Base-by-base conservation (phyloP, 768 basidiomycete species). In the Asterophora lycoperdoides region DNA sequence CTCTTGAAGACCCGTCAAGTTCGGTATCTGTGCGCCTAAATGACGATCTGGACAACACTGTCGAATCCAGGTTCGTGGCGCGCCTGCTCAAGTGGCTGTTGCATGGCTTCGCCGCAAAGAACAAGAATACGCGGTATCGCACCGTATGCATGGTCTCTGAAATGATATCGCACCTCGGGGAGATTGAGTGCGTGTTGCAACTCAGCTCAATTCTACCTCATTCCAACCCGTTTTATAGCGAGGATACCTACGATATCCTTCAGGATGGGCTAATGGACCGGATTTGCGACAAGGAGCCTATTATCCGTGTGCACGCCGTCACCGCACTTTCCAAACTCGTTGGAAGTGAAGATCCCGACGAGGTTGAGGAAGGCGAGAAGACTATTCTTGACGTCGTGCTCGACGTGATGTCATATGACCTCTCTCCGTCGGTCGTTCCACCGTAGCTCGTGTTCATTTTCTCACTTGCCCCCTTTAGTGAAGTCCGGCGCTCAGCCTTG, bases 401-500 rank as follows among this genome's bases (percentile, higher is more conserved):
- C 4, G 84, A 90, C 8, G 71, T 83, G 8, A 65, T 95, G 15
- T 69, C 73, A 14, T 77, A 81, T 53, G 95, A 97, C 54, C 77
- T 86, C 1, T 83, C 92, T 13, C 83, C 73, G 76, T 79, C 54
- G 48, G 77, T 67, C 15, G 23, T 18, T n/a, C 4, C 2, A n/a
- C 20, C 14, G 26, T 17, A 19, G 10, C 34, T 8, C n/a, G 19
- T 19, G n/a, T 2, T 17, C 35, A n/a, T 38, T 37, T 4, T n/a
- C 4, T 15, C 15, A 38, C 18, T 7, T 17, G 30, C 42, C 33
- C 42, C 33, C 18, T 53, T 10, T 49, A 79, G 92, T 1, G 95
- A 98, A 57, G 94, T 97, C n/a, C 89, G 95, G 10, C 83, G 93
- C 19, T 88, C 92, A 0, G 86, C 87, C 1, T 75, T 98, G 0